phyloP scores from a whole-genome alignment of 768 basidiomycete genomes.

The Infundibulicybe gibba region DNA sequence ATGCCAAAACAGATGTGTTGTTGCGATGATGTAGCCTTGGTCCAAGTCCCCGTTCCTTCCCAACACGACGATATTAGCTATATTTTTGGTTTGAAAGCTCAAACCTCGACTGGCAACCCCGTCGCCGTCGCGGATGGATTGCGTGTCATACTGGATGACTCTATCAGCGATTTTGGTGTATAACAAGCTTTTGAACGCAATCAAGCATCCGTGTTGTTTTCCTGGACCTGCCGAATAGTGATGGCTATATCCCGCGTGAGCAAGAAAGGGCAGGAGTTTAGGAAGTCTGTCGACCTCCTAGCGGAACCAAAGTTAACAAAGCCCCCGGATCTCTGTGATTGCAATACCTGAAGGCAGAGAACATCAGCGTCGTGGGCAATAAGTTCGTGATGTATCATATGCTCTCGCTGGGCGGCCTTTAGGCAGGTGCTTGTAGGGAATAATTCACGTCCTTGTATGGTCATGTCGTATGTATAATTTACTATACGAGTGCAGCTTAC shows the following conservation, averaged over 20 bases:
- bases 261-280: conserved; percentile 64
- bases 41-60: conserved; percentile 31
- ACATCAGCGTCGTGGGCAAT: conserved; percentile 71
- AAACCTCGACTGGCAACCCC: conserved; percentile 41
- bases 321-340: too few species aligned
- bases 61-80: conserved; percentile 73
- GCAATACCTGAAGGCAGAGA: conserved; percentile 75
- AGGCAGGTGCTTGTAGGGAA: conserved; percentile 86
- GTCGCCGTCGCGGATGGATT: conserved; percentile 42
- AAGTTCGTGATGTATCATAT: conserved; percentile 79
- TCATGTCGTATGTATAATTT: not conserved
- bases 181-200: conserved; percentile 58
- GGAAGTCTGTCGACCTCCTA: conserved; percentile 89
- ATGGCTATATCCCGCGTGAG: conserved; percentile 59
- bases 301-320: conserved; percentile 1
- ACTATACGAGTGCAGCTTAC: conserved; percentile 40
- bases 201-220: conserved; percentile 86
- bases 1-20: conserved; percentile 97
- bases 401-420: conserved; percentile 67
- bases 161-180: conserved; percentile 45
- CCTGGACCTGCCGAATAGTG: conserved; percentile 65
- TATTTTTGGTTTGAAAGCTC: conserved; percentile 75
- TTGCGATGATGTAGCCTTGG: conserved; percentile 72
- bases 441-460: conserved; percentile 65
- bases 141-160: conserved; percentile 67